Base-by-base conservation (phyloP, 2,329 filamentous ascomycete species). In the Sporothrix variecibatus region DNA sequence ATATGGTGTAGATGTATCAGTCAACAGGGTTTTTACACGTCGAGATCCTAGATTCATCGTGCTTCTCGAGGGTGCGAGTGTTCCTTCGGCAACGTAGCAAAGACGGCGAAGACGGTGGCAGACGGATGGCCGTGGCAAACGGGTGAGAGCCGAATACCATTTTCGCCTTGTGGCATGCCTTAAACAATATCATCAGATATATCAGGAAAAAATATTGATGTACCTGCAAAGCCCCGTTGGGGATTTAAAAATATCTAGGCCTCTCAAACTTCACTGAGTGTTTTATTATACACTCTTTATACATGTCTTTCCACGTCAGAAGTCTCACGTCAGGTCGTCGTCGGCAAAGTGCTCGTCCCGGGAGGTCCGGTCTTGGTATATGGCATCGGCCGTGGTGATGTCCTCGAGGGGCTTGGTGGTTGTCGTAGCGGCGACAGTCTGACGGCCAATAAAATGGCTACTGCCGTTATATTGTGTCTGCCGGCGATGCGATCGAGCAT, bases 1-100 rank as follows among this genome's bases (percentile, higher is more conserved):
- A 72, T 72, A 72, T 23, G 60, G 71, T 67, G 71, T 72, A 65
- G 40, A 38, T 65, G 58, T 72, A 72, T 64, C 26, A 58, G 31
- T n/a, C 34, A 26, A n/a, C 43, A 15, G 17, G 0, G 2, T n/a
- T 68, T 34, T 43, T 8, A 34, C 17, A 26, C 12, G 34, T 9
- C 26, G n/a, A 34, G 28, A n/a, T 60, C 56, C 56, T 20, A 20
- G 28, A 34, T 60, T 28, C 15, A 34, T 5, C 2, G 28, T 20
- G 56, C 15, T 8, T 7, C n/a, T 56, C 2, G 23, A 15, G 51
- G 51, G 23, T 6, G 23, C 12, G 23, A 6, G 3, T 20, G 12
- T 49, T 56, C 51, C 23, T 56, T 56, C 23, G 12, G 51, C 23
- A 23, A 56, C 51, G 9, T 60, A 17, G 17, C 28, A 60, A 60